Evolutionary conservation across 306 rosid genomes (phyloP).

Genomic region (Quercus berberidifolia): DNA sequence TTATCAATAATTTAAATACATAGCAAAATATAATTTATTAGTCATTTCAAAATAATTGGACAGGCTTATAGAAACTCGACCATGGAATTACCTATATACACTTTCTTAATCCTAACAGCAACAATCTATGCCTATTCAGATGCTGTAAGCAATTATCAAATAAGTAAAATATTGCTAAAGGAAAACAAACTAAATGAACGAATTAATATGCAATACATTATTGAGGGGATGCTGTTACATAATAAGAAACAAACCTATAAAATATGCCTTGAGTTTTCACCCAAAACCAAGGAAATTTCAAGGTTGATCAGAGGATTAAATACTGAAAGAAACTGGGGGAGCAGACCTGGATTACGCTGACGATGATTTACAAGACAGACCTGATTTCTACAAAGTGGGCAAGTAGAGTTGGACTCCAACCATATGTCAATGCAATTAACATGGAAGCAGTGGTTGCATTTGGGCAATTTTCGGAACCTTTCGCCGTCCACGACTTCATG

Average conservation of each 20-base stretch:
- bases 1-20: too few relatives aligned
- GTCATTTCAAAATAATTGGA: too few relatives aligned
- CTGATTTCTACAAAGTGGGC: constrained; percentile 23
- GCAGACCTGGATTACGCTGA: background rate
- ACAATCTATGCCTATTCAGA: too few relatives aligned
- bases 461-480: constrained; percentile 3
- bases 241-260: background rate
- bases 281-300: background rate
- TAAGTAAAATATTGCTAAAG: too few relatives aligned
- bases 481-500: constrained; percentile 8
- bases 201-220: too few relatives aligned
- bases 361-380: background rate
- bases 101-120: too few relatives aligned
- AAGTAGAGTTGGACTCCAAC: constrained; percentile 9
- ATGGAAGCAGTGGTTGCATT: constrained; percentile 23
- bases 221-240: too few relatives aligned
- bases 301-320: background rate
- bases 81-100: too few relatives aligned
- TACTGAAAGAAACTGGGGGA: background rate
- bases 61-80: too few relatives aligned
- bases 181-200: too few relatives aligned
- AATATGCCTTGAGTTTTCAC: background rate
- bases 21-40: too few relatives aligned
- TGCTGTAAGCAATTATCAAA: too few relatives aligned
- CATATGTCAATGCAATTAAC: constrained; percentile 18